Conservation (phyloP, 352 stramenopile genomes). For the Globisporangium abappressorium region DNA sequence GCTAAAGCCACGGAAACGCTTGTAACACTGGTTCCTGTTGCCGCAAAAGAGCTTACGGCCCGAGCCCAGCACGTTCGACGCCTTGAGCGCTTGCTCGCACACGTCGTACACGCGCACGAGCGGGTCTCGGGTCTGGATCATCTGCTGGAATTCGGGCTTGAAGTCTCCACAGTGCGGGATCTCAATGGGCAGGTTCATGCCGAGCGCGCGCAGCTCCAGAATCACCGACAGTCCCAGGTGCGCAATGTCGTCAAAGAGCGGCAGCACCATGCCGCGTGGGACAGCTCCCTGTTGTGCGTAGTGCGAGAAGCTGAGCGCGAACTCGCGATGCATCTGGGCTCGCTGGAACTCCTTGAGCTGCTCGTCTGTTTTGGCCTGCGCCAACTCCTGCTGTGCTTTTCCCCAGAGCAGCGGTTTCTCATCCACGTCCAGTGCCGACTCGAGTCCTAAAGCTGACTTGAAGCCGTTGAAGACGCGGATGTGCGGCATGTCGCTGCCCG, state of each 20-base stretch:
- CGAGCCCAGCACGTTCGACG: constrained; percentile 26
- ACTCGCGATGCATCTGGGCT: constrained; percentile 13
- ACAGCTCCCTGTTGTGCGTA: constrained; percentile 25
- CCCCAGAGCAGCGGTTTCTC: neutral
- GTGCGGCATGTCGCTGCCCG: neutral
- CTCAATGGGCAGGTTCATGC: constrained; percentile 58
- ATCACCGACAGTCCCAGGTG: constrained; percentile 58
- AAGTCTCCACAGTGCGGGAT: constrained; percentile 72
- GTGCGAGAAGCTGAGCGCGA: constrained; percentile 15
- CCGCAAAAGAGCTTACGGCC: constrained; percentile 47
- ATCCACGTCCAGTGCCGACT: constrained; percentile 1
- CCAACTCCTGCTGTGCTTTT: neutral
- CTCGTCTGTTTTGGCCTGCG: neutral
- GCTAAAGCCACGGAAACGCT: constrained; percentile 49
- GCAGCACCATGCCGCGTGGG: constrained; percentile 54
- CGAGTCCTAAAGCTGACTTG: constrained; percentile 12
- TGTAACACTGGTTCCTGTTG: constrained; percentile 36
- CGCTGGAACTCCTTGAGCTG: neutral
- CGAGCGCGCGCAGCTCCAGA: constrained; percentile 50
- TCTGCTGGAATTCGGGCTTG: constrained; percentile 29
- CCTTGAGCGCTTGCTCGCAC: constrained; percentile 38
- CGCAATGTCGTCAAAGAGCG: constrained; percentile 63
- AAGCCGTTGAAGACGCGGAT: constrained; percentile 7
- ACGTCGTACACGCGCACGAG: constrained; percentile 68
- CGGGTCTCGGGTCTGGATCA: constrained; percentile 29